Base-by-base conservation (phyloP, 768 basidiomycete genomes). In the Russula emetica region DNA sequence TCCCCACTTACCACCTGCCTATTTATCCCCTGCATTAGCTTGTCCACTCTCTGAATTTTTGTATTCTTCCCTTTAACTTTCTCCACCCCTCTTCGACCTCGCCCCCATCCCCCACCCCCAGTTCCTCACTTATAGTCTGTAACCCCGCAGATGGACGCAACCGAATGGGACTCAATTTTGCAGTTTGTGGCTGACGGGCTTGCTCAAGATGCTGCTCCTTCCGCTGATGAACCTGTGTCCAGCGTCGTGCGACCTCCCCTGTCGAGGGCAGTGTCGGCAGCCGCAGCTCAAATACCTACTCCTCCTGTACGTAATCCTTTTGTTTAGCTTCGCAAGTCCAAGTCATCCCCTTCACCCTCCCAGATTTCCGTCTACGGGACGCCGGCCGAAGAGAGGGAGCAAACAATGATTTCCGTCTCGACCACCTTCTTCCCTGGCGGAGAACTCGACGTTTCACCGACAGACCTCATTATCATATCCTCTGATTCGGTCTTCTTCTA, bases 401-500 rank as follows among this genome's bases (percentile, higher is more conserved):
- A 80, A 67, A 81, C 76, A 79, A 69, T 76, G 58, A 86, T 92
- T 61, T 90, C 90, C 1, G 84, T 93, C 40, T 92, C 90, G 18
- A 93, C 91, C 30, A 89, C 89, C 0, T 93, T 92, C 75, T 86
- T 82, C 70, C 89, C 90, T 3, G 84, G 82, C 42, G 84, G 87
- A 3, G 70, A 84, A 63, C 80, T 81, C 64, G 77, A 82, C 40
- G 69, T 81, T 0, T 72, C 79, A n/a, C 78, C 79, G 1, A 83
- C 87, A 1, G 87, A 93, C 71, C 68, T 84, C 50, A 78, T 87
- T 68, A 75, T 91, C 55, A 76, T 91, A 60, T 85, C 89, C 2
- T 79, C 84, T 32, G 92, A 94, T 70, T 80, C 82, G 20, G 89
- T 94, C 45, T 90, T 91, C 74, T 94, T 94, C 79, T 92, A 92